These are phyloP conservation scores for Neonectria sp. DNA, from an alignment of 2,329 filamentous ascomycete genomes.

Conservation along the genomic window DNA sequence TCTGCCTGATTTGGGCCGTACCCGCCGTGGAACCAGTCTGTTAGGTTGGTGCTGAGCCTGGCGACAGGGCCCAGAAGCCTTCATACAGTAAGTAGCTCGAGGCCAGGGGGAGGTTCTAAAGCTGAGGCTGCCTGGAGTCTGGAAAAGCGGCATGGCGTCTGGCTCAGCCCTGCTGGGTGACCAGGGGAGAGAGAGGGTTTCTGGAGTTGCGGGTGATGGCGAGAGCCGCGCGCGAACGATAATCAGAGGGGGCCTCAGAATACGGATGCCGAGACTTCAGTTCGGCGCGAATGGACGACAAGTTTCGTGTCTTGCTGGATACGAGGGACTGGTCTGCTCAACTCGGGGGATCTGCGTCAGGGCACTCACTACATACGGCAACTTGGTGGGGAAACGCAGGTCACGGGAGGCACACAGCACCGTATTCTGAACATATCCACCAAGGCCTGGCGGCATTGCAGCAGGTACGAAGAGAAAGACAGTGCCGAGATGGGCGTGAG, in stretches of 20 bases:
- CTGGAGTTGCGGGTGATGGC: slow-evolving; percentile 9
- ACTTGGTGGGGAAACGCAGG: slow-evolving; percentile 1
- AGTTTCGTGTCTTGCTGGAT: slow-evolving; percentile 1
- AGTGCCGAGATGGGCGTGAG: slow-evolving; percentile 12
- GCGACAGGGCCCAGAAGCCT: neutral
- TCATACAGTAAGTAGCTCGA: slow-evolving; percentile 13
- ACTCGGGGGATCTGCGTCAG: slow-evolving; percentile 6
- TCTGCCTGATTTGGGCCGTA: slow-evolving; percentile 16
- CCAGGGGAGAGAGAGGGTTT: slow-evolving; percentile 17
- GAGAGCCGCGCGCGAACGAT: slow-evolving; percentile 12
- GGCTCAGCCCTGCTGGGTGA: slow-evolving; percentile 40
- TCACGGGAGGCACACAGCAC: slow-evolving; percentile 6
- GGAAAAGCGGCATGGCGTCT: slow-evolving; percentile 34
- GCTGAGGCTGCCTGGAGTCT: slow-evolving; percentile 10
- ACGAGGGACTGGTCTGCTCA: slow-evolving; percentile 5
- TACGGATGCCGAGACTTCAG: neutral
- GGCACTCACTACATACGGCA: neutral
- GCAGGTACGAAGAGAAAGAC: slow-evolving; percentile 3
- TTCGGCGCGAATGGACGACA: neutral
- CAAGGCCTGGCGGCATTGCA: slow-evolving; percentile 16
- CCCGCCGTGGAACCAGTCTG: slow-evolving; percentile 15
- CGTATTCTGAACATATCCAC: slow-evolving; percentile 1
- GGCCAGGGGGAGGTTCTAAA: slow-evolving; percentile 1
- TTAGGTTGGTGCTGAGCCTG: slow-evolving; percentile 17
- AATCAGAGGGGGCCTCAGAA: neutral